Conservation (phyloP, 2,329 filamentous ascomycete genomes). For the Purpureocillium takamizusanense region DNA sequence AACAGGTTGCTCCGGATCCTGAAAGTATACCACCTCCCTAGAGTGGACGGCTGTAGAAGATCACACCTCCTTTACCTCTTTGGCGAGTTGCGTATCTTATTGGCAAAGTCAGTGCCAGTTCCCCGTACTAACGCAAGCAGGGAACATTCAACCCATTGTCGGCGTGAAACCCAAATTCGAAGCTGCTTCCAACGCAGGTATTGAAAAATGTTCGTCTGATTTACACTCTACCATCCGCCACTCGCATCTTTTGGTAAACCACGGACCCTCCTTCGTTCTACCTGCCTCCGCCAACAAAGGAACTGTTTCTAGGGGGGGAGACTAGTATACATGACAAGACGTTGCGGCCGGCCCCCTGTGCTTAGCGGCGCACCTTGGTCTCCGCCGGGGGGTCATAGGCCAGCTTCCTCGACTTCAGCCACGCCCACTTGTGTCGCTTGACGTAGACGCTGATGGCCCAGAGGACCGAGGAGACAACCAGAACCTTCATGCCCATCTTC, state of each 20-base stretch:
- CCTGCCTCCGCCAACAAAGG: slow-evolving; percentile 33
- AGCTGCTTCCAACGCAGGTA: slow-evolving; percentile 13
- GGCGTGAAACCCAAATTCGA: too few relatives aligned
- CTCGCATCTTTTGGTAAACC: slow-evolving; percentile 17
- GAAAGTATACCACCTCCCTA: too few relatives aligned
- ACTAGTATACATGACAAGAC: slow-evolving; percentile 32
- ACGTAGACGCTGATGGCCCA: slow-evolving; percentile 91
- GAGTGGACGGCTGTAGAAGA: too few relatives aligned
- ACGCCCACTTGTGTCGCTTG: slow-evolving; percentile 99
- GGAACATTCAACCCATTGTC: too few relatives aligned
- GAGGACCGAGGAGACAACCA: slow-evolving; percentile 69
- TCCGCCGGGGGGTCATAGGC: slow-evolving; percentile 70
- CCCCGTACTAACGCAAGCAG: too few relatives aligned
- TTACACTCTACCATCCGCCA: slow-evolving; percentile 37
- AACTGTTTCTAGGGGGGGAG: slow-evolving; percentile 30
- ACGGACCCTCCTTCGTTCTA: slow-evolving; percentile 25
- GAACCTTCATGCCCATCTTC: slow-evolving; percentile 98
- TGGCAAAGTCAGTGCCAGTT: too few relatives aligned
- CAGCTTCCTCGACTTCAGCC: slow-evolving; percentile 92
- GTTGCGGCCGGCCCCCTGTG: slow-evolving; percentile 9
- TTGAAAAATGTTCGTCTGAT: slow-evolving; percentile 38
- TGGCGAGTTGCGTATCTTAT: too few relatives aligned
- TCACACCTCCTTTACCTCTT: too few relatives aligned
- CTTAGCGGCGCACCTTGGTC: slow-evolving; percentile 39
- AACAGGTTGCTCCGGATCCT: too few relatives aligned